Evolutionary conservation across 2,329 filamentous ascomycete genomes (phyloP).

Genomic region (Waltergamsia citrina): DNA sequence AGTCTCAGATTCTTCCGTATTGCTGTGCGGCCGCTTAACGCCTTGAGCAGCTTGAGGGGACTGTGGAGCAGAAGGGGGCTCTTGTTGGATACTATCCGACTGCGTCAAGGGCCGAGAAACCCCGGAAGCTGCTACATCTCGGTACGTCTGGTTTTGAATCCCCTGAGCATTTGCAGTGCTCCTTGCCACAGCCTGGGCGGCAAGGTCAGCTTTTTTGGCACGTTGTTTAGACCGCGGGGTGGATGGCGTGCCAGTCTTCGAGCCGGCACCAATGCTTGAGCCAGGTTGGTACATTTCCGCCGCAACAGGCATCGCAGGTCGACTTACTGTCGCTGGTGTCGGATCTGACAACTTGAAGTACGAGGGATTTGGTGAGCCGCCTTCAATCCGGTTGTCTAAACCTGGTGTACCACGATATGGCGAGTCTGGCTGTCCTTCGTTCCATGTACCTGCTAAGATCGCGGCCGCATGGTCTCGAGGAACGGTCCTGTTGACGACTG

Average conservation of each 20-base stretch:
- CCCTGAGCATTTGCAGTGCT: too few relatives aligned
- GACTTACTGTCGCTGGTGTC: neutral
- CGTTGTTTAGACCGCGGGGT: too few relatives aligned
- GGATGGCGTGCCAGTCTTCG: neutral
- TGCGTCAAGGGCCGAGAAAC: neutral
- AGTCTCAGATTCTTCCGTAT: constrained; percentile 5
- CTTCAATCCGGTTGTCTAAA: neutral
- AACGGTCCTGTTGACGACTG: constrained; percentile 6
- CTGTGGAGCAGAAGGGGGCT: neutral
- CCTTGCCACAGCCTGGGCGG: neutral
- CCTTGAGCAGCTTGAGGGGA: constrained; percentile 14
- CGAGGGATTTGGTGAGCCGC: constrained; percentile 15
- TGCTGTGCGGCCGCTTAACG: constrained; percentile 21
- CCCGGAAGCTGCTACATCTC: neutral
- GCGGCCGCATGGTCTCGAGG: constrained; percentile 42
- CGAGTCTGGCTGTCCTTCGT: constrained; percentile 53
- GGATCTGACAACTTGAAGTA: constrained; percentile 8
- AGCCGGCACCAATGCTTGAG: neutral
- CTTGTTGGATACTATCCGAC: constrained; percentile 3
- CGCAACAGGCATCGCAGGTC: neutral
- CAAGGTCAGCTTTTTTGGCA: neutral
- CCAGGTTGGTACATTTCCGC: too few relatives aligned
- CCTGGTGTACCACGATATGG: constrained; percentile 25
- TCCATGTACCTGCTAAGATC: constrained; percentile 48
- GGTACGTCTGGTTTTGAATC: neutral